Base-by-base conservation (phyloP, 345 rosid species). In the Gossypium stocksii region DNA sequence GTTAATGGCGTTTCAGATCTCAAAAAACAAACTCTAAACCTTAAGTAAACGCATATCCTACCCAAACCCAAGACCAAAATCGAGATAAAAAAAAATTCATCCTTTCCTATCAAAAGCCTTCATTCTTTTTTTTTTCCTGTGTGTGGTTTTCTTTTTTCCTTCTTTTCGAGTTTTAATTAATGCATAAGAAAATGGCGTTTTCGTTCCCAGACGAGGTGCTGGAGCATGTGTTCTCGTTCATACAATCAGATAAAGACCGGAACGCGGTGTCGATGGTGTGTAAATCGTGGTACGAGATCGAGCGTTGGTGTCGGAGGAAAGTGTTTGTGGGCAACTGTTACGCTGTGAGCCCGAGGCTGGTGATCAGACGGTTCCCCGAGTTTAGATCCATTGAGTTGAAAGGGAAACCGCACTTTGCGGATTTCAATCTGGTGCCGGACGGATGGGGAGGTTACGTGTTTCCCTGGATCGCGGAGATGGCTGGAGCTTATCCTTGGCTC, bases 331-430 rank as follows among this genome's bases (percentile, higher is more conserved):
- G 97, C 2, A 94, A 92, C 92, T 94, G 98, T 75, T 94, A 94
- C 71, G 88, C 97, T 23, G 89, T 91, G 38, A 85, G 75, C 52
- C 98, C 98, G 2, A 49, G 60, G 52, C 76, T 81, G 74, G 93
- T 89, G 78, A 74, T 79, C 66, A 59, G 82, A 70, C 83, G 98
- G 82, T 94, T 94, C 82, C 97, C 96, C 44, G 89, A 87, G 49
- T 71, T 89, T 76, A 87, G 93, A 85, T 94, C 98, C 80, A 58
- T 92, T 62, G 88, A 83, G 86, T 81, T 94, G 61, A 94, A 94
- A 69, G 98, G 98, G 75, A 94, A 94, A 83, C 98, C 98, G 20
- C 97, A 94, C 85, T 94, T 94, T 16, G 97, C 97, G 0, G 98
- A 94, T 80, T 94, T 92, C 82, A 83, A 89, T 79, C 83, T 94